Evolutionary conservation across 2,329 filamentous ascomycete species (phyloP), one percentile per base, ranked within the genome.

Genomic region (Fusarium palustre): DNA sequence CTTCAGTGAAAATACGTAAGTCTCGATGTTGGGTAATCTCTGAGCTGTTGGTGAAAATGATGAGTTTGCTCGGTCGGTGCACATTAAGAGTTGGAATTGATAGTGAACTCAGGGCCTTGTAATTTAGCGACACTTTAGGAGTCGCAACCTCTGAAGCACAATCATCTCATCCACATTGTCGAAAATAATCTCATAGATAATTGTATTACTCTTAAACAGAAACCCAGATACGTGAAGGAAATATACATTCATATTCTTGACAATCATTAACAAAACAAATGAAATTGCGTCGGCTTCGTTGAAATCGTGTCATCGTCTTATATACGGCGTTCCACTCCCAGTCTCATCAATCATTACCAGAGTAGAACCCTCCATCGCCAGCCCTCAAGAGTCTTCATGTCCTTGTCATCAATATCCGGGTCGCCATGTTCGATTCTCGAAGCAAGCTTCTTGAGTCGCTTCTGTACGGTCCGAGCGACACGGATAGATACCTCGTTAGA

Each of bases 291-390:
- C 61, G 43, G 62, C 64, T 70, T 75, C 76, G 70, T 76, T 76
- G 76, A 58, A 72, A 67, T 76, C 75, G 76, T 77, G 64, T 73
- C 69, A 74, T 74, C 70, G 59, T 77, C 70, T 50, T 69, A 59
- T 60, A 24, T 54, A 74, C 69, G 63, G 75, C 74, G 71, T 62
- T 41, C 24, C 48, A 54, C 28, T 45, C 43, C 39, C 58, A 38
- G 18, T 20, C 25, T 52, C 56, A 55, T 50, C 18, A 22, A 38
- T 72, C 11, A 30, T 46, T 74, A 80, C 82, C 82, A 88, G 30
- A 83, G 69, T 64, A 88, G 64, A 22, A 88, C 79, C 50, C 85
- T 78, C 86, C 87, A 88, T 59, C 86, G 79, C 87, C 87, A 88
- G 2, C 86, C 85, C 34, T 81, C 79, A 20, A 88, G 75, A 16